Percentiles rank a stretch among this genome's conserved stretches.
Evolutionary conservation across 2,329 filamentous ascomycete genomes (phyloP).

Genomic region (Diaporthe sp.): DNA sequence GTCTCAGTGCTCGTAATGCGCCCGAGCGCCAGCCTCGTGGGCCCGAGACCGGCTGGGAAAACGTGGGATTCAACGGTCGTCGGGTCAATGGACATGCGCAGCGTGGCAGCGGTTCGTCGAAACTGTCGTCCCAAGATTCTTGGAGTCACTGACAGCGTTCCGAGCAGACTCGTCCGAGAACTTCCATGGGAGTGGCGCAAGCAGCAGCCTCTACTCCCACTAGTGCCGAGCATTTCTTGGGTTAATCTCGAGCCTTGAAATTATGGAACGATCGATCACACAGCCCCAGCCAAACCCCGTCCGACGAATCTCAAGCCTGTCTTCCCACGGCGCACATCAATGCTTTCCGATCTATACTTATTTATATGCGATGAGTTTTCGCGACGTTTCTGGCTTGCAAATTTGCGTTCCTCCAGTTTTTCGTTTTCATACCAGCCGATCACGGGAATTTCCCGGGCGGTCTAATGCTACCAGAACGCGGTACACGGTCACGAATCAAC

Average conservation of each 20-base stretch:
- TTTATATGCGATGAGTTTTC: slow-evolving; percentile 31
- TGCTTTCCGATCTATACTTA: slow-evolving; percentile 33
- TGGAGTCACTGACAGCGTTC: slow-evolving; percentile 42
- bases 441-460: slow-evolving; percentile 13
- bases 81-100: slow-evolving; percentile 73
- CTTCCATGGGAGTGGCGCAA: slow-evolving; percentile 40
- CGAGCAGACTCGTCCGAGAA: slow-evolving; percentile 43
- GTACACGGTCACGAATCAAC: slow-evolving; percentile 37
- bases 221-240: slow-evolving; percentile 20
- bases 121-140: slow-evolving; percentile 40
- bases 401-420: slow-evolving; percentile 14
- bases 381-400: slow-evolving; percentile 27
- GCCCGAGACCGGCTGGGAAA: slow-evolving; percentile 71
- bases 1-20: slow-evolving; percentile 58
- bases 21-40: slow-evolving; percentile 76
- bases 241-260: slow-evolving; percentile 23
- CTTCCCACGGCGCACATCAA: slow-evolving; percentile 35
- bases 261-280: slow-evolving; percentile 30
- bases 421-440: slow-evolving; percentile 34
- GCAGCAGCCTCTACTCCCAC: slow-evolving; percentile 42
- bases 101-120: slow-evolving; percentile 68
- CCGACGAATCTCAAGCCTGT: slow-evolving; percentile 34
- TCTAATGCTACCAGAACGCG: slow-evolving; percentile 37
- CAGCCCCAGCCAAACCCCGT: slow-evolving; percentile 19
- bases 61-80: slow-evolving; percentile 65